phyloP scores from a whole-genome alignment of 208 protist genomes.

The Leptomonas seymouri region DNA sequence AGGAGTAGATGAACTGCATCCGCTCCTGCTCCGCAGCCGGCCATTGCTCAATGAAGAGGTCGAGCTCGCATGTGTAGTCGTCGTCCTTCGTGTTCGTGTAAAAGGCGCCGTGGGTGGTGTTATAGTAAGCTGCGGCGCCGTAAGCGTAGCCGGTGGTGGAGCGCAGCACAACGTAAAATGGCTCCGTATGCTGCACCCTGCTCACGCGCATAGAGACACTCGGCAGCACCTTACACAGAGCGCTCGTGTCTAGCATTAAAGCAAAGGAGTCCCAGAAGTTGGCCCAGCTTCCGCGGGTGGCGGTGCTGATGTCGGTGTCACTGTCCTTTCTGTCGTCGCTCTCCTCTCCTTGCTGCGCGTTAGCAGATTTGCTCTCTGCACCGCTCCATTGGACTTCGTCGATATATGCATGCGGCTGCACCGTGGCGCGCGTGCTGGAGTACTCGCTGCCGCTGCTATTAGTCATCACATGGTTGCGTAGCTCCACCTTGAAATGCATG shows the following conservation, averaged over 20 bases:
- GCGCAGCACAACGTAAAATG: conserved; percentile 50
- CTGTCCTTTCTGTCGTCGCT: not conserved
- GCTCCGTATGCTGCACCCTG: conserved; percentile 11
- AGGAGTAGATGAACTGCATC: conserved; percentile 50
- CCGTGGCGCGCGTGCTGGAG: conserved; percentile 6
- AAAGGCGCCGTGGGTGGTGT: conserved; percentile 6
- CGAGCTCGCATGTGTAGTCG: conserved; percentile 36
- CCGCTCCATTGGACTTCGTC: conserved; percentile 2
- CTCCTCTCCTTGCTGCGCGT: not conserved
- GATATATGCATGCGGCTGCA: conserved; percentile 5
- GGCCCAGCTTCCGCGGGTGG: conserved; percentile 19
- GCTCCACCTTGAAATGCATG: conserved; percentile 43
- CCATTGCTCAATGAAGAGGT: conserved; percentile 46
- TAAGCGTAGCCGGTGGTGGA: conserved; percentile 11
- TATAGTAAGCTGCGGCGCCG: conserved; percentile 11
- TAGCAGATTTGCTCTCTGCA: not conserved
- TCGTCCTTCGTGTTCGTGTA: conserved; percentile 8
- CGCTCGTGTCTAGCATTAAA: conserved; percentile 60
- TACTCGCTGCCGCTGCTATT: not conserved
- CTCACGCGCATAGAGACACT: conserved; percentile 57
- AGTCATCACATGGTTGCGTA: conserved; percentile 22
- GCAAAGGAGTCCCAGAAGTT: conserved; percentile 61
- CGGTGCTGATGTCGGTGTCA: not conserved
- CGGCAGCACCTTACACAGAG: conserved; percentile 62
- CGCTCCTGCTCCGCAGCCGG: conserved; percentile 15